Base-by-base conservation (phyloP, 176 grass and related monocot genomes). In the Hordeum vulgare region DNA sequence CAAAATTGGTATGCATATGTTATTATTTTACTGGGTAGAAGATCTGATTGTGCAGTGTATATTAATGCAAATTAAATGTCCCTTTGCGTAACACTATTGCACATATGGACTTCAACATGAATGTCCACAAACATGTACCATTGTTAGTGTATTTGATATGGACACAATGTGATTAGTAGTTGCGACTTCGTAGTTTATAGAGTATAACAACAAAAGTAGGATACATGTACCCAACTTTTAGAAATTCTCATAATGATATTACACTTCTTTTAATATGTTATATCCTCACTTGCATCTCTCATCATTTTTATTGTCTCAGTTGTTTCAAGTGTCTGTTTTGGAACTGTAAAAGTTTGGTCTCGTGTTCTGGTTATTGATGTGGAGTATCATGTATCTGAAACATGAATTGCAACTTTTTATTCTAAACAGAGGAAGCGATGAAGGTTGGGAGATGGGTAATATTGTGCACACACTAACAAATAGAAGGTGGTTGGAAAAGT, bases 391-490 rank as follows among this genome's bases (percentile, higher is more conserved):
- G 27, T 75, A 39, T 18, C 76, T 11, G 41, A 73, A 73, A 47
- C 27, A 24, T 49, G 24, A 76, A 57, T 74, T 59, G 44, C 17
- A 83, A 47, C 47, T 3, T 24, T 66, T 80, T 17, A 26, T 72
- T 42, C 3, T 36, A 78, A 23, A 27, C 18, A 51, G 60, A 98
- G 96, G 89, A 81, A 86, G 84, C 37, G 97, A 96, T n/a, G 89
- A 99, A 88, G 62, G 57, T 71, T 99, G 97, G 93, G 86, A 96
- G 64, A 99, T 99, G 91, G 89, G 84, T 36, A 89, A 94, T 58
- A 99, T 96, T 51, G 89, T 99, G 69, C 91, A 96, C 78, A 99
- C 91, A 11, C 61, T 99, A 78, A 99, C 91, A 73, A 99, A 99
- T 80, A 88, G 93, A 83, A 92, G 97, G 61, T 99, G 97, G 97